Percentiles rank a stretch among this genome's conserved stretches.
These are phyloP conservation scores for Mycena epipterygia DNA, from an alignment of 768 basidiomycete genomes.

Conservation along the genomic window DNA sequence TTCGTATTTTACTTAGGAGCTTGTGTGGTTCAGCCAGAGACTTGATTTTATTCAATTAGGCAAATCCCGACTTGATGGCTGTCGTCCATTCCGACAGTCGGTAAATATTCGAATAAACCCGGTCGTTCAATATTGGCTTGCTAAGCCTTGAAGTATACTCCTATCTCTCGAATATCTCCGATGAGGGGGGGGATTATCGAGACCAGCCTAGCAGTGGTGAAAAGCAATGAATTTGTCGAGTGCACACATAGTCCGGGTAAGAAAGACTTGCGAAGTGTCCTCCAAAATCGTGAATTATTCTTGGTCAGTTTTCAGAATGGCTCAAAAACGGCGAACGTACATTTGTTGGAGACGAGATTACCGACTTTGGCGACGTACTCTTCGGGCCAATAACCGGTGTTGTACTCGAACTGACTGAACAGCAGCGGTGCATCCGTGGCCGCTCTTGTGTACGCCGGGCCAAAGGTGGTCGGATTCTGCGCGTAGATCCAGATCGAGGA, in stretches of 20 bases:
- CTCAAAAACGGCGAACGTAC: not conserved
- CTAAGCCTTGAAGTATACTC: not conserved
- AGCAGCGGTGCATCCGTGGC: constrained; percentile 16
- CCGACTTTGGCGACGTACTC: constrained; percentile 14
- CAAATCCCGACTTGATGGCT: too few relatives aligned
- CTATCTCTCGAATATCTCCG: constrained; percentile 21
- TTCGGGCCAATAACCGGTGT: constrained; percentile 10
- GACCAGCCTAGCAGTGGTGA: too few relatives aligned
- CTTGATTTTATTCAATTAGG: too few relatives aligned
- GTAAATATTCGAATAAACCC: too few relatives aligned
- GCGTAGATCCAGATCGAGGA: constrained; percentile 38
- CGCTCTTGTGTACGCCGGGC: not conserved
- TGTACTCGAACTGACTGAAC: constrained; percentile 19
- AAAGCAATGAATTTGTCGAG: too few relatives aligned
- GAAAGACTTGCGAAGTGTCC: too few relatives aligned
- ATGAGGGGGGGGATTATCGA: constrained; percentile 33
- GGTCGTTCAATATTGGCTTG: too few relatives aligned
- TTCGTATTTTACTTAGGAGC: too few relatives aligned
- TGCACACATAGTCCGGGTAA: too few relatives aligned
- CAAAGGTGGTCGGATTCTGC: not conserved
- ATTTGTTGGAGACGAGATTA: constrained; percentile 14
- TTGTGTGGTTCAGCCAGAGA: too few relatives aligned
- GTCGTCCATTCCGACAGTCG: too few relatives aligned
- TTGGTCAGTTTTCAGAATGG: not conserved
- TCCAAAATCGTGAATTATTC: constrained; percentile 21